Percentiles rank a stretch among this genome's conserved stretches.
Evolutionary conservation across 345 rosid genomes (phyloP).

Genomic region (Citrus reticulata): DNA sequence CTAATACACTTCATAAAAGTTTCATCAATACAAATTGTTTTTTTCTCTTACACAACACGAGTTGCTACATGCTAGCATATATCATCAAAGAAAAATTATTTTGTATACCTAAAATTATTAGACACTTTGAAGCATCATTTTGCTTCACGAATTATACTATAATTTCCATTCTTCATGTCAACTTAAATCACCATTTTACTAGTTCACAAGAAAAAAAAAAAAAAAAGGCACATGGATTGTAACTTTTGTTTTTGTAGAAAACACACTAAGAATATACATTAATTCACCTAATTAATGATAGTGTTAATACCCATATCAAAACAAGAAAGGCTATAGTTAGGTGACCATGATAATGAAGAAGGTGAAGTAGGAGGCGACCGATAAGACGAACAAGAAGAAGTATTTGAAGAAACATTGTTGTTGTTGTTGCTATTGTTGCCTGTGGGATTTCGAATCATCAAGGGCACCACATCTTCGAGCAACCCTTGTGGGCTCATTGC

Average conservation of each 20-base stretch:
- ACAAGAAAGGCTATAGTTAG: conserved; percentile 17
- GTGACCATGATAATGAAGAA: conserved; percentile 43
- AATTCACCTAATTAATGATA: not conserved
- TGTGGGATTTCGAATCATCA: conserved; percentile 40
- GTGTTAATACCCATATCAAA: conserved; percentile 21
- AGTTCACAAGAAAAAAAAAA: not conserved
- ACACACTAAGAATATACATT: conserved; percentile 1
- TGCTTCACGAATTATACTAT: not conserved
- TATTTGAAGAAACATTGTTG: conserved; percentile 18
- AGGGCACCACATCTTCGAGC: conserved; percentile 79
- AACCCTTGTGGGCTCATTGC: conserved; percentile 37
- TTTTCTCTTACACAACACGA: too few species aligned
- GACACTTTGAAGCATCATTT: not conserved
- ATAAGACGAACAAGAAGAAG: conserved; percentile 40
- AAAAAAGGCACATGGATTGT: too few species aligned
- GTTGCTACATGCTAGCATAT: too few species aligned
- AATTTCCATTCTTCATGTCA: not conserved
- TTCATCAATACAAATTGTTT: too few species aligned
- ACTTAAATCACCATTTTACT: not conserved
- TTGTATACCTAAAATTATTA: not conserved
- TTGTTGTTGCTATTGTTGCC: not conserved
- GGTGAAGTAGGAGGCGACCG: conserved; percentile 49
- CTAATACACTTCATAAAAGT: too few species aligned
- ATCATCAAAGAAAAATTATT: not conserved
- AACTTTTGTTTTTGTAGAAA: not conserved